Percentiles rank a stretch among this genome's conserved stretches.
Evolutionary conservation across 306 rosid species (phyloP).

Genomic region (Fagus sylvatica): DNA sequence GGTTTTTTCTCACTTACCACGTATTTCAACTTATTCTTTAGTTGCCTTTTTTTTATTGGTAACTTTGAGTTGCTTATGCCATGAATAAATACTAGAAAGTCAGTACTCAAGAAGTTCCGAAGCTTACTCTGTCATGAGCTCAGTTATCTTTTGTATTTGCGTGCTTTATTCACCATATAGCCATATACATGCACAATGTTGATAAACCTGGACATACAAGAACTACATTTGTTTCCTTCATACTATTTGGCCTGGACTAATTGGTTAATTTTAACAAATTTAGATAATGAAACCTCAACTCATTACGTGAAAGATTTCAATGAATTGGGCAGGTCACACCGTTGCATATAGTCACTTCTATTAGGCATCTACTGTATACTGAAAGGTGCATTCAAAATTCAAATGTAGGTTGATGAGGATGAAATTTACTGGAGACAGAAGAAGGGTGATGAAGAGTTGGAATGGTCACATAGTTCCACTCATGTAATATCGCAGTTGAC

Average conservation of each 20-base stretch:
- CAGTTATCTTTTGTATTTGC: constrained; percentile 2
- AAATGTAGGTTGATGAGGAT: constrained; percentile 84
- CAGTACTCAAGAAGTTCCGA: neutral
- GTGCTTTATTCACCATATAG: constrained; percentile 18
- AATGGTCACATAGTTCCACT: constrained; percentile 76
- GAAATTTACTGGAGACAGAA: constrained; percentile 67
- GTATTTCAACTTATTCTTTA: neutral
- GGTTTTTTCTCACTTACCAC: neutral
- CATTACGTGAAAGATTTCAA: constrained; percentile 16
- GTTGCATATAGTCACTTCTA: constrained; percentile 11
- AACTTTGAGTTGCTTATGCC: neutral
- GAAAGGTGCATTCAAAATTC: constrained; percentile 25
- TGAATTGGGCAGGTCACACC: constrained; percentile 11
- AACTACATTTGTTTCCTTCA: neutral
- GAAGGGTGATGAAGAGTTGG: constrained; percentile 65
- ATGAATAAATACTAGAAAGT: neutral
- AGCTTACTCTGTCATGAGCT: constrained; percentile 3
- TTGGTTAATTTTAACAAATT: neutral
- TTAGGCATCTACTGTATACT: constrained; percentile 20
- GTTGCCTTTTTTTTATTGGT: neutral
- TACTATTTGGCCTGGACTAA: neutral
- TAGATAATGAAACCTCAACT: constrained; percentile 2
- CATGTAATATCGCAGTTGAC: constrained; percentile 70
- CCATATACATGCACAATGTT: neutral
- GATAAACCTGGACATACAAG: neutral